phyloP scores from a whole-genome alignment of 352 stramenopile species.

The Phytophthora melonis region DNA sequence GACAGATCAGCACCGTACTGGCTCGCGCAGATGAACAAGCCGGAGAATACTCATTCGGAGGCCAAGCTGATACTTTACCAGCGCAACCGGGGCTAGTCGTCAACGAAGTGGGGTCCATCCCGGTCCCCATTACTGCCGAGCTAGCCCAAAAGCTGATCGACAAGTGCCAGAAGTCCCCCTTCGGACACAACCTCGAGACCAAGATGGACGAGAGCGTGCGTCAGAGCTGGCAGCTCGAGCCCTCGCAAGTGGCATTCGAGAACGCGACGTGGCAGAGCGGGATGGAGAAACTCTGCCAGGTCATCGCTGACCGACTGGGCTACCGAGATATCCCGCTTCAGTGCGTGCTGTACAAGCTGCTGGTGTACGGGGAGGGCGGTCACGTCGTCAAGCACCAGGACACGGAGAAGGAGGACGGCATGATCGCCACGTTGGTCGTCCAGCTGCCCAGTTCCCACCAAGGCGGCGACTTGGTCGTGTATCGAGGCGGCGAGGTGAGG shows the following conservation, averaged over 20 bases:
- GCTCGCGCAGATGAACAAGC: no score
- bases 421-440: constrained; percentile 57
- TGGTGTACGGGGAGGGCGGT: constrained; percentile 51
- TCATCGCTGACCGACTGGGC: constrained; percentile 15
- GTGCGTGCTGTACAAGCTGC: constrained; percentile 51
- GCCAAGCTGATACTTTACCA: background rate
- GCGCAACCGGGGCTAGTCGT: constrained; percentile 6
- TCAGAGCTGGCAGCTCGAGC: constrained; percentile 23
- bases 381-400: constrained; percentile 55
- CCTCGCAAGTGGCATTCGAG: background rate
- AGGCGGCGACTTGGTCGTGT: constrained; percentile 19
- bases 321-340: constrained; percentile 15
- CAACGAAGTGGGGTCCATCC: constrained; percentile 9
- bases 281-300: background rate
- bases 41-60: constrained; percentile 20
- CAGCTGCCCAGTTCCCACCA: constrained; percentile 34
- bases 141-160: constrained; percentile 7
- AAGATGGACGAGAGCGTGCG: constrained; percentile 22
- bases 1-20: constrained; percentile 21
- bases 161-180: constrained; percentile 33
- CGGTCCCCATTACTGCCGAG: constrained; percentile 12
- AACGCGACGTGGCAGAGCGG: background rate
- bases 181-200: constrained; percentile 14
- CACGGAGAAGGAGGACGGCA: constrained; percentile 56
- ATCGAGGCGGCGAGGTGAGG: constrained; percentile 3